phyloP scores from a whole-genome alignment of 2,329 filamentous ascomycete species.

The Ascochyta viciae-villosae region DNA sequence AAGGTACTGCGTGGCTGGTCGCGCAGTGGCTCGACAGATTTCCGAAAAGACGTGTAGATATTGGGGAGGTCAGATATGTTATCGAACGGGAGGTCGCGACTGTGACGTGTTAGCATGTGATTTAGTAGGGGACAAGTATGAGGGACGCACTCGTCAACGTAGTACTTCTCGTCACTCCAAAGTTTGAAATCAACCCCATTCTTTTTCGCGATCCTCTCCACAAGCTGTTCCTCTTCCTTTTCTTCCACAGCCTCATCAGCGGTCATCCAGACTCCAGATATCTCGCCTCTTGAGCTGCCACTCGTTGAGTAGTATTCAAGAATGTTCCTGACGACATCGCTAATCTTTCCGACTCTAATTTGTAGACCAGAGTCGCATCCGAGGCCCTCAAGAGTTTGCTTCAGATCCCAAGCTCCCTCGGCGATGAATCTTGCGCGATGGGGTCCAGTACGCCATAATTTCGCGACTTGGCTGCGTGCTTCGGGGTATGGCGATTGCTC shows the following conservation, averaged over 20 bases:
- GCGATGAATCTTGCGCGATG: slow-evolving; percentile 75
- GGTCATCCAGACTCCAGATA: slow-evolving; percentile 77
- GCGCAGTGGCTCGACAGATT: slow-evolving; percentile 74
- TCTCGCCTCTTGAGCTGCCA: slow-evolving; percentile 46
- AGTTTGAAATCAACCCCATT: slow-evolving; percentile 66
- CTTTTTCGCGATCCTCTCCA: slow-evolving; percentile 61
- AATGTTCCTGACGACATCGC: slow-evolving; percentile 66
- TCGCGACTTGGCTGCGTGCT: slow-evolving; percentile 69
- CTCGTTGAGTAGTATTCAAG: slow-evolving; percentile 54
- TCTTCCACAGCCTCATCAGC: slow-evolving; percentile 75
- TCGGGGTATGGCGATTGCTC: slow-evolving; percentile 67
- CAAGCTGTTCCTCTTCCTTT: slow-evolving; percentile 65
- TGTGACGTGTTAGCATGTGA: slow-evolving; percentile 41
- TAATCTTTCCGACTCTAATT: slow-evolving; percentile 68
- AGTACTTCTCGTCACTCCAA: slow-evolving; percentile 80
- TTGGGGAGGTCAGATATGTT: slow-evolving; percentile 70
- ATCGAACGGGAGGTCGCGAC: slow-evolving; percentile 69
- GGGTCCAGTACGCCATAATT: slow-evolving; percentile 77
- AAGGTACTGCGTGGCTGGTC: slow-evolving; percentile 66
- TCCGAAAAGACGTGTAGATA: slow-evolving; percentile 77
- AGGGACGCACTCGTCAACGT: slow-evolving; percentile 73
- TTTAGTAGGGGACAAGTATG: not conserved
- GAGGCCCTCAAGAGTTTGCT: slow-evolving; percentile 64
- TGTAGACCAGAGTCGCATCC: slow-evolving; percentile 64
- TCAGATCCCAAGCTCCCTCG: slow-evolving; percentile 76